Evolutionary conservation across 2,329 filamentous ascomycete genomes (phyloP).

Genomic region (Ophiostoma piceae): DNA sequence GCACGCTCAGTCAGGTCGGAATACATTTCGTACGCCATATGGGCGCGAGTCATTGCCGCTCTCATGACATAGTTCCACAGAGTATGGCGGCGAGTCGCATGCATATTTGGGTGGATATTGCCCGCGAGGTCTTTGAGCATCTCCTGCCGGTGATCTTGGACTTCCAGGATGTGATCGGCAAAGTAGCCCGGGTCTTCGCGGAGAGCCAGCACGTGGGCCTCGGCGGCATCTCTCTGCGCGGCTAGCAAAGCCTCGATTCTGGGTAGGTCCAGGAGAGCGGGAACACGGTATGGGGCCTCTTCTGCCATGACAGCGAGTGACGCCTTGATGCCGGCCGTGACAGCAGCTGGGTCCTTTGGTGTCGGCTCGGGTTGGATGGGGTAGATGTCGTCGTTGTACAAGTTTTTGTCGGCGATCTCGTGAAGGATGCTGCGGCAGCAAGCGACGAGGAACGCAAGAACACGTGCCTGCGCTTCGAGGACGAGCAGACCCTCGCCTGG

Average conservation of each 20-base stretch:
- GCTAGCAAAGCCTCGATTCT: neutral
- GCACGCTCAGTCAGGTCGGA: neutral
- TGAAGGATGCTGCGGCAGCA: neutral
- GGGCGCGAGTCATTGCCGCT: no score
- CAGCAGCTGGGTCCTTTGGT: neutral
- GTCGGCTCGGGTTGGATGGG: neutral
- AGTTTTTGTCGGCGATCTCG: neutral
- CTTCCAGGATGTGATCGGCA: neutral
- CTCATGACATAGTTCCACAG: neutral
- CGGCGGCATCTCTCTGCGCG: neutral
- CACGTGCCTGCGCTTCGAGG: neutral
- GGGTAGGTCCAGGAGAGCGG: neutral
- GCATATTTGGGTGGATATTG: neutral
- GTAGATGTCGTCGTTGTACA: neutral
- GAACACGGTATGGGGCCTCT: neutral
- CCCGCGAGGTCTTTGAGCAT: neutral
- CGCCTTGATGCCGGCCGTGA: neutral
- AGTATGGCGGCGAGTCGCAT: no score
- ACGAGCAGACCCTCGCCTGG: neutral
- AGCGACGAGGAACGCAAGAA: neutral
- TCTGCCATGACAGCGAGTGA: neutral
- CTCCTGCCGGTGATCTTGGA: neutral
- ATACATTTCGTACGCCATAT: neutral
- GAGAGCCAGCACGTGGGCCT: neutral
- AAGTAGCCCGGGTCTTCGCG: neutral